Evolutionary conservation across 2,329 filamentous ascomycete genomes (phyloP), one percentile per base, ranked within the genome.

Genomic region (Fusarium succisae): DNA sequence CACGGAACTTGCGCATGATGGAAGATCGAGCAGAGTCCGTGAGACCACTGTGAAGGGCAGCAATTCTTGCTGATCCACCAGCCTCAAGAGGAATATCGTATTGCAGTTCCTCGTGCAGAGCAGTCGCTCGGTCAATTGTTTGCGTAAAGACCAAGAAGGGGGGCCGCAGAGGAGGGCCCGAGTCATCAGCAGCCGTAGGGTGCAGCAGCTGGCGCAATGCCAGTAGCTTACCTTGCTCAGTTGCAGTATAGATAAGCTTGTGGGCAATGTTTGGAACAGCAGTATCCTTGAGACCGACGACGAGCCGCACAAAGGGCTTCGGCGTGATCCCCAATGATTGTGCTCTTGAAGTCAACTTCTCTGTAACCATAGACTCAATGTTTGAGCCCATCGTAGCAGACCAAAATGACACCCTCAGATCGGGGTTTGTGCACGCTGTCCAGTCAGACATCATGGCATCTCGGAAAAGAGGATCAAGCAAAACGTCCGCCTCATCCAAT

Each of bases 81-180:
- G 95, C 96, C 81, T 95, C 92, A 1, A 93, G 87, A 0, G 96
- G 95, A 51, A 99, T 98, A 80, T 99, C 96, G 84, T 98, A 99
- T 70, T 94, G 92, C 37, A 99, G 89, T 82, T 99, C 96, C 39
- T 93, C 91, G 81, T 97, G 92, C 4, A 99, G 88, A 10, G 96
- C 95, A 38, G 93, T 90, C 2, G 96, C 96, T 76, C 96, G 91
- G 59, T 95, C 92, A 65, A 99, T 98, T 2, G 96, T 98, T 84
- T 99, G 96, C 0, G 96, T 96, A 82, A 99, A 99, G 69, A 99
- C 92, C 11, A 99, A 88, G 83, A 98, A 98, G 0, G 96, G 96
- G 0, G 96, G 94, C 2, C 94, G 91, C 51, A 98, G 86, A 12
- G 87, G 85, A 35, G 90, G 87, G 15, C 89, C 87, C 1, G 91